phyloP scores from a whole-genome alignment of 345 rosid species.

The Rubroshorea leprosula region DNA sequence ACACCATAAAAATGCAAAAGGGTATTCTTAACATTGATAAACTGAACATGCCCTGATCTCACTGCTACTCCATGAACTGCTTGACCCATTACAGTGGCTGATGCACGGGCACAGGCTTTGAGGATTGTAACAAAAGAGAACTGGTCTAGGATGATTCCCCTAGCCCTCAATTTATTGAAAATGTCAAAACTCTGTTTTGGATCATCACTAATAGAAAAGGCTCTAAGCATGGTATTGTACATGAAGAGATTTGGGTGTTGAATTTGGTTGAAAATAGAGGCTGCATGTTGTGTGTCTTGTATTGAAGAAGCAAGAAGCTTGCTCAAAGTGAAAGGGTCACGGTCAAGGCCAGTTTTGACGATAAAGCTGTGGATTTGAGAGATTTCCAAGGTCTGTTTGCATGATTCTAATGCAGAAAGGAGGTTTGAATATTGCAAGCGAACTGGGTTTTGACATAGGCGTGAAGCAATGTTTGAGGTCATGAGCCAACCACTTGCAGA shows the following conservation, averaged over 20 bases:
- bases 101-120: slow-evolving; percentile 40
- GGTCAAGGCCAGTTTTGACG: slow-evolving; percentile 49
- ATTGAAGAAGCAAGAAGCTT: slow-evolving; percentile 59
- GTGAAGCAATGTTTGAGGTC: slow-evolving; percentile 23
- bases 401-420: slow-evolving; percentile 29
- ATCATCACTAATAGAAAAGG: slow-evolving; percentile 39
- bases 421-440: slow-evolving; percentile 20
- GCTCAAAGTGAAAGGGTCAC: slow-evolving; percentile 44
- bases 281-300: slow-evolving; percentile 41
- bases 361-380: slow-evolving; percentile 51
- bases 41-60: slow-evolving; percentile 41
- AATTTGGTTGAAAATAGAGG: slow-evolving; percentile 41
- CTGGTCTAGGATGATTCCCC: slow-evolving; percentile 37
- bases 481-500: slow-evolving; percentile 16
- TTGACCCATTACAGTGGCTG: slow-evolving; percentile 23
- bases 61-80: slow-evolving; percentile 47
- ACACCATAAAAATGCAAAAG: slow-evolving; percentile 41
- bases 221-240: slow-evolving; percentile 59
- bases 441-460: slow-evolving; percentile 12
- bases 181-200: slow-evolving; percentile 41
- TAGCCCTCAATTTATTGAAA: slow-evolving; percentile 50
- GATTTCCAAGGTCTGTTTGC: slow-evolving; percentile 28
- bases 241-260: slow-evolving; percentile 48
- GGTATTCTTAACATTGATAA: slow-evolving; percentile 41
- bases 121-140: slow-evolving; percentile 56